phyloP scores from a whole-genome alignment of 169 alveolate genomes.

The Cryptosporidium bovis region DNA sequence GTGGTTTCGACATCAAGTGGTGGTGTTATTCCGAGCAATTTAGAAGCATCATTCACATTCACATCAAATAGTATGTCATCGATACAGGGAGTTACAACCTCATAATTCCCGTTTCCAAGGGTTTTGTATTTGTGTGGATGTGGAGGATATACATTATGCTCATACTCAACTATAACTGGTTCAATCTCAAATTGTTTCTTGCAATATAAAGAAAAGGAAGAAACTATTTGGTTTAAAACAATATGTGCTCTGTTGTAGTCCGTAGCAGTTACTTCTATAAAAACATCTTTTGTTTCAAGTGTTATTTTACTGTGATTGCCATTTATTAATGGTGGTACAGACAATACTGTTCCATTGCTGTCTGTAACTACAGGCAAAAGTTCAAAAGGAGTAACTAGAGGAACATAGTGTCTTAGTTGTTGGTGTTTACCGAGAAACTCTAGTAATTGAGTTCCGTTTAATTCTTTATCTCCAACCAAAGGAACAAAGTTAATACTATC shows the following conservation, averaged over 20 bases:
- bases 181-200: constrained; percentile 83
- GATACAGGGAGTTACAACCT: constrained; percentile 23
- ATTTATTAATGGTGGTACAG: constrained; percentile 99
- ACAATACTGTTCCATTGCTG: constrained; percentile 89
- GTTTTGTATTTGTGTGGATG: constrained; percentile 7
- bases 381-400: constrained; percentile 87
- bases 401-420: constrained; percentile 89
- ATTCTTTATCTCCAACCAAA: constrained; percentile 86
- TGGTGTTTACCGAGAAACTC: constrained; percentile 84
- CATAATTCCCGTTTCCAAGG: neutral
- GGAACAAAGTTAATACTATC: constrained; percentile 92
- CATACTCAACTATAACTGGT: constrained; percentile 82
- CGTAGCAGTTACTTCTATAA: constrained; percentile 96
- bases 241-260: constrained; percentile 82
- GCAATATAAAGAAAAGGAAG: constrained; percentile 87
- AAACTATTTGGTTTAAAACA: constrained; percentile 79
- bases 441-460: constrained; percentile 86
- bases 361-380: constrained; percentile 94
- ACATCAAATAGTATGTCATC: constrained; percentile 12
- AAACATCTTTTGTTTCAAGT: constrained; percentile 91
- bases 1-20: neutral
- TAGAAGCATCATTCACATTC: constrained; percentile 77
- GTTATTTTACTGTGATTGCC: constrained; percentile 95
- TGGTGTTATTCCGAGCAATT: constrained; percentile 72
- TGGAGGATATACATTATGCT: constrained; percentile 28